A percentile compares a stretch with the other conserved stretches of the same genome.
phyloP scores from a whole-genome alignment of 2,329 filamentous ascomycete genomes.

The Mollisia scopiformis region DNA sequence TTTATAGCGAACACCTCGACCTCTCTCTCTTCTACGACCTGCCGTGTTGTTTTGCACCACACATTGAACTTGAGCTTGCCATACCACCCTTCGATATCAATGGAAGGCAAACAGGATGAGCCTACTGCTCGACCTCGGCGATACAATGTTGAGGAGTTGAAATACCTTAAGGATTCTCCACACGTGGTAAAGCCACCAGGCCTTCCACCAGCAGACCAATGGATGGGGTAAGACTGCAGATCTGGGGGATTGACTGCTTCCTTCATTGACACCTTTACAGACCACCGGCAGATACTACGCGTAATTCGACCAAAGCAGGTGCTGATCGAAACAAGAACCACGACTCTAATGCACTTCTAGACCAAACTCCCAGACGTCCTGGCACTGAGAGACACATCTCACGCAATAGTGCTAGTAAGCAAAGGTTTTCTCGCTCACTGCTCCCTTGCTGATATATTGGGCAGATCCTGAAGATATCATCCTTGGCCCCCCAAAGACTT shows the following conservation, averaged over 20 bases:
- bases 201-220: conserved; percentile 86
- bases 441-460: conserved; percentile 12
- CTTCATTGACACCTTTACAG: conserved; percentile 30
- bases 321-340: conserved; percentile 51
- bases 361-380: conserved; percentile 50
- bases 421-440: neutral
- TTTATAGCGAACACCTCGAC: neutral
- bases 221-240: conserved; percentile 76
- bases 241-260: neutral
- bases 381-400: conserved; percentile 56
- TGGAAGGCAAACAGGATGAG: conserved; percentile 6
- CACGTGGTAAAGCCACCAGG: conserved; percentile 78
- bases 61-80: neutral
- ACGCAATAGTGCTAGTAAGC: conserved; percentile 60
- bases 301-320: conserved; percentile 40
- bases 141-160: conserved; percentile 74
- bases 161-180: conserved; percentile 78
- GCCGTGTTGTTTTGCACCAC: neutral
- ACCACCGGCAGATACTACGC: conserved; percentile 33
- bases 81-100: conserved; percentile 3
- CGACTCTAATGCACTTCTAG: conserved; percentile 34
- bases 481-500: conserved; percentile 81
- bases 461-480: conserved; percentile 78
- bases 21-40: neutral
- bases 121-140: conserved; percentile 25